A percentile compares a stretch with the other conserved stretches of the same genome.
These are phyloP conservation scores for Coprinopsis cinerea DNA, from an alignment of 768 basidiomycete genomes.

Conservation along the genomic window DNA sequence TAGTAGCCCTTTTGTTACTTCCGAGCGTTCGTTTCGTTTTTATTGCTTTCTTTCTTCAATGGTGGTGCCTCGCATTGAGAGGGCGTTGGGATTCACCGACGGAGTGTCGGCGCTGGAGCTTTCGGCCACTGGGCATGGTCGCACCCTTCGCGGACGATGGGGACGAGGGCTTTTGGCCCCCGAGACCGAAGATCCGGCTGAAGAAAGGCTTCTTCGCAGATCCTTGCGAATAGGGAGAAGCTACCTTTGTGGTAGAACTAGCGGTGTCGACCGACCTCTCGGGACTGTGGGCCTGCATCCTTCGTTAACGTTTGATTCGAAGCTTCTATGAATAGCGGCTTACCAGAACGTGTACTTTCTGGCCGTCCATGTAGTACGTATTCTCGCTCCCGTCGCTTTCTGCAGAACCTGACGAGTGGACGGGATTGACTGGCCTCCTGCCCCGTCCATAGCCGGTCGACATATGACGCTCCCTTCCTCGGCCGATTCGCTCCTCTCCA, in stretches of 20 bases:
- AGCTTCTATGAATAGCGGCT: conserved; percentile 26
- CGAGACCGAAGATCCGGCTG: conserved; percentile 51
- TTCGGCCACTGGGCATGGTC: conserved; percentile 25
- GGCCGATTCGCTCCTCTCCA: conserved; percentile 27
- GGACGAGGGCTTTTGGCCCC: conserved; percentile 33
- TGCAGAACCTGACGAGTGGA: conserved; percentile 24
- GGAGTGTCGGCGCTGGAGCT: conserved; percentile 47
- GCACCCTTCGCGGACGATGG: conserved; percentile 29
- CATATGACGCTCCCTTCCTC: conserved; percentile 16
- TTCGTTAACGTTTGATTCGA: conserved; percentile 14
- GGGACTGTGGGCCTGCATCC: conserved; percentile 32
- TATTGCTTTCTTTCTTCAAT: background rate
- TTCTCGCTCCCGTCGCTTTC: conserved; percentile 55
- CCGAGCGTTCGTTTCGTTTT: no score
- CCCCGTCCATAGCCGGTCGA: conserved; percentile 10
- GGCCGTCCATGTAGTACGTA: conserved; percentile 73
- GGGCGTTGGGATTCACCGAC: conserved; percentile 27
- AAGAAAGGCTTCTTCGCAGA: conserved; percentile 52
- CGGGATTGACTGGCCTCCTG: conserved; percentile 10
- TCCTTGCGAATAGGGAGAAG: conserved; percentile 38
- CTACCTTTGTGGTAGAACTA: conserved; percentile 53
- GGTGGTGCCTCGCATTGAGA: background rate
- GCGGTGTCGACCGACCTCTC: conserved; percentile 51
- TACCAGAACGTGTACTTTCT: conserved; percentile 72
- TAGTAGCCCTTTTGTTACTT: background rate